These are phyloP conservation scores for Talaromyces rugulosus DNA, from an alignment of 2,329 filamentous ascomycete species.

Conservation along the genomic window DNA sequence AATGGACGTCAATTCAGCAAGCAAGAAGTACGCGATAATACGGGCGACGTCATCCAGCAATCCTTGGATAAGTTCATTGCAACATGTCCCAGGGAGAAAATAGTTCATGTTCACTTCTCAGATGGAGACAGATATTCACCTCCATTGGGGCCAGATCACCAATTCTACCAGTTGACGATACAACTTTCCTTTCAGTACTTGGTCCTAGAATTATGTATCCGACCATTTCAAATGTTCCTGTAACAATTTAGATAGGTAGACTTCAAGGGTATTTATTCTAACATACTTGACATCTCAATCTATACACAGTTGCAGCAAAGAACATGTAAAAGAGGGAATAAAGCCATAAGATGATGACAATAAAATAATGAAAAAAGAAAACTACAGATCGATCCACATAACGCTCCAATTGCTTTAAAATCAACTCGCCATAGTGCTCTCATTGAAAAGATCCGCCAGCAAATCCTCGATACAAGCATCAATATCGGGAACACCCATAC, in stretches of 20 bases:
- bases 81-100: no score
- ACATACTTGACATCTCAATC: background rate
- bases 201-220: no score
- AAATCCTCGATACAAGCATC: constrained; percentile 61
- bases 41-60: no score
- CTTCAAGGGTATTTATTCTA: background rate
- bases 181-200: no score
- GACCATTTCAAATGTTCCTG: no score
- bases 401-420: background rate
- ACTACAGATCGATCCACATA: constrained; percentile 1
- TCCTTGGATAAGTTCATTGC: no score
- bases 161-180: no score
- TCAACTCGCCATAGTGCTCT: constrained; percentile 54
- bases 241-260: background rate
- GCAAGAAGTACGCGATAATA: no score
- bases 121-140: no score
- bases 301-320: background rate
- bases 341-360: background rate
- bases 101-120: no score
- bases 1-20: no score
- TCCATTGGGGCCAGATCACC: no score
- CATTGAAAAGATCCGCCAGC: constrained; percentile 74
- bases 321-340: background rate
- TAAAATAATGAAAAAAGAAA: background rate
- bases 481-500: constrained; percentile 67